Evolutionary conservation across 2,329 filamentous ascomycete genomes (phyloP).

Genomic region (Metarhizium humberi): DNA sequence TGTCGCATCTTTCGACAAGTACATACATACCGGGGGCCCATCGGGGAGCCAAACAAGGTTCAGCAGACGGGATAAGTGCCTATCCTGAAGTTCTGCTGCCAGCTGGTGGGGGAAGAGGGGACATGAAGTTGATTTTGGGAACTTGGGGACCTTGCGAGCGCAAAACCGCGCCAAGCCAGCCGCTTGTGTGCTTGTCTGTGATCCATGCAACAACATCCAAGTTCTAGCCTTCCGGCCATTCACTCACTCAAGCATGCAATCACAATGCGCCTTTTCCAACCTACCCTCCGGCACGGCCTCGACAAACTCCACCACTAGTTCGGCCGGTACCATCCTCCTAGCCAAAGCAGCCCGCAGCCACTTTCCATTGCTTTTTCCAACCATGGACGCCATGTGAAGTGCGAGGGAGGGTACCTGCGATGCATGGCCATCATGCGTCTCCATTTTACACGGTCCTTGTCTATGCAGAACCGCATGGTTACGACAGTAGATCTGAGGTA

Average conservation of each 20-base stretch:
- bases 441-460: neutral
- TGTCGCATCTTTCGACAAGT: too few species aligned
- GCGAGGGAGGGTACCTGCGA: neutral
- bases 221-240: neutral
- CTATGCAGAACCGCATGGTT: neutral
- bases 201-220: neutral
- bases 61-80: too few species aligned
- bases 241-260: neutral
- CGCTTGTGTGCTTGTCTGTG: neutral
- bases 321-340: too few species aligned
- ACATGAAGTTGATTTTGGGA: neutral
- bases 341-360: too few species aligned
- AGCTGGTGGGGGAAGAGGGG: neutral
- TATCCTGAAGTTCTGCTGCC: neutral
- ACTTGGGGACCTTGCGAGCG: conserved; percentile 4
- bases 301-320: neutral
- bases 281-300: neutral
- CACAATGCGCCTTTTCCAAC: neutral
- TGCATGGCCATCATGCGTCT: neutral
- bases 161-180: conserved; percentile 7
- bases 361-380: too few species aligned
- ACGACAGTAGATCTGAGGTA: neutral
- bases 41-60: too few species aligned
- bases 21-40: too few species aligned
- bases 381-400: too few species aligned